Conservation (phyloP, 331 rosid genomes). For the Pyracantha coccinea region DNA sequence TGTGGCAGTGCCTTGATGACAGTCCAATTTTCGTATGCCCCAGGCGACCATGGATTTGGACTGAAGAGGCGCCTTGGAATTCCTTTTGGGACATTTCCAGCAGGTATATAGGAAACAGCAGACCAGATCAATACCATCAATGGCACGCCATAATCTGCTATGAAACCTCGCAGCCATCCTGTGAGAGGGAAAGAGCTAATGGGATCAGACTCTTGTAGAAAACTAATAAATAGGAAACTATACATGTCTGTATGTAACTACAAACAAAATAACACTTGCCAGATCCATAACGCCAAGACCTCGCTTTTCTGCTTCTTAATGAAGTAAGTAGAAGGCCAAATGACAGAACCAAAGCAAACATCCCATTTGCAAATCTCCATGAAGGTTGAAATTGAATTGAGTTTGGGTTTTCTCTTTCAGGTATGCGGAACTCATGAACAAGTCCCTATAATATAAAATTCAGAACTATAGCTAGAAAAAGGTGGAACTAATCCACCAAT, state of each 20-base stretch:
- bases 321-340: constrained; percentile 71
- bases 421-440: constrained; percentile 46
- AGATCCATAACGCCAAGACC: constrained; percentile 71
- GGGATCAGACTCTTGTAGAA: background rate
- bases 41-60: constrained; percentile 80
- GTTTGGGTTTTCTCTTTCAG: constrained; percentile 42
- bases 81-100: constrained; percentile 51
- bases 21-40: constrained; percentile 70
- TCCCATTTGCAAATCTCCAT: constrained; percentile 82
- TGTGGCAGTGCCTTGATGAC: constrained; percentile 44
- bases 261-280: constrained; percentile 30
- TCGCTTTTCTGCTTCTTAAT: constrained; percentile 60
- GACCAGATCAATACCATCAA: constrained; percentile 71
- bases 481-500: background rate
- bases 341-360: constrained; percentile 73
- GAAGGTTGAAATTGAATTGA: constrained; percentile 54
- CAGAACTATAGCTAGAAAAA: background rate
- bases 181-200: constrained; percentile 4
- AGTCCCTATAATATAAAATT: constrained; percentile 46
- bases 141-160: constrained; percentile 82
- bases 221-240: background rate
- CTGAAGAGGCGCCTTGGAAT: constrained; percentile 76
- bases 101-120: constrained; percentile 56
- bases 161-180: constrained; percentile 56
- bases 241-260: background rate